Base-by-base conservation (phyloP, 1,284 basidiomycete genomes). In the Ustilago crameri region DNA sequence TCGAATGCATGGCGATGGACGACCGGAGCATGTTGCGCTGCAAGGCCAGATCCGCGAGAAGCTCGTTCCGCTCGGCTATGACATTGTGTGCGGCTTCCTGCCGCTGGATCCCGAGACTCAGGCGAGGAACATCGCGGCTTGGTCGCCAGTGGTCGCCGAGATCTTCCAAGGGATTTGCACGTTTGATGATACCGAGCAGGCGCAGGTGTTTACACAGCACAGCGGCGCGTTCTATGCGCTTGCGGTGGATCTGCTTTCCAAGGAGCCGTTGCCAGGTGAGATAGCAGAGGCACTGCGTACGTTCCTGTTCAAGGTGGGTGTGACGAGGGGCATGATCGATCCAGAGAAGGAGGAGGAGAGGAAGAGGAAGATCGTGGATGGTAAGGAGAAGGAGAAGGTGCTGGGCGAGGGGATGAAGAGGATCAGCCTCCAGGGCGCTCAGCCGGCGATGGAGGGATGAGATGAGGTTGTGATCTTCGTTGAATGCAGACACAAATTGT, bases 101-200 rank as follows among this genome's bases (percentile, higher is more conserved):
- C 92, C 91, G 71, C 87, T 98, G 51, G 92, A 93, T 60, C 85
- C 90, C 3, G 95, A 98, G 73, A 93, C 90, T 3, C 95, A 98
- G 85, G 90, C 90, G 48, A 93, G 98, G 84, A 98, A 98, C 82
- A 95, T 99, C 64, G 85, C 90, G 10, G 95, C 97, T 0, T 99
- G 96, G 96, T 96, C 93, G 26, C 96, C 96, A 12, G 96, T 99
- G 24, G 91, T 98, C 15, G 90, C 90, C 3, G 95, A 97, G 82
- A 93, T 98, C 48, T 84, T 99, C 26, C 89, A 91, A 60, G 96
- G 96, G 10, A 93, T 95, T 78, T 90, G 90, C 79, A 88, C 88
- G 24, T 93, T 98, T 72, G 93, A 97, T 68, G 90, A 93, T 74
- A 17, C 26, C 22, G 42, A 40, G 8, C 61, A 20, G 12, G 52